Percentiles rank a stretch among this genome's conserved stretches.
phyloP scores from a whole-genome alignment of 1,284 basidiomycete genomes.

The Pterulicium gracile region DNA sequence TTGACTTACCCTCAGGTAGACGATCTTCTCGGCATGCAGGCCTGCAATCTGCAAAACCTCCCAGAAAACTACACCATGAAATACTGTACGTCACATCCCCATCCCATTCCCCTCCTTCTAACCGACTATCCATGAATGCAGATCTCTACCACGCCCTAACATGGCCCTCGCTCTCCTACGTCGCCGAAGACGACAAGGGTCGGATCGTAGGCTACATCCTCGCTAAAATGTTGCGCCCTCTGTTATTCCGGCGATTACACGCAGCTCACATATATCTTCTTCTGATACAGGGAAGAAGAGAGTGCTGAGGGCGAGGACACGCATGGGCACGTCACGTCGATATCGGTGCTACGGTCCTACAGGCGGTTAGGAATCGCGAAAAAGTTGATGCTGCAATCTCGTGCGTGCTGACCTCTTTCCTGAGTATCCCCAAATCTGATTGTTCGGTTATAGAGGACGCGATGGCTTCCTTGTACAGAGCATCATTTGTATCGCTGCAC shows the following conservation, averaged over 20 bases:
- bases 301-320: conserved; percentile 43
- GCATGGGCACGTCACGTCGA: conserved; percentile 92
- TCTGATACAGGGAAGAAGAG: conserved; percentile 58
- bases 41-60: conserved; percentile 87
- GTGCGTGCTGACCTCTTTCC: conserved; percentile 34
- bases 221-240: conserved; percentile 76
- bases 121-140: conserved; percentile 20
- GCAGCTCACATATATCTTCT: too few relatives aligned
- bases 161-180: conserved; percentile 95
- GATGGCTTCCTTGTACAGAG: conserved; percentile 81
- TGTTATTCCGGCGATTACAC: too few relatives aligned
- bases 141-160: conserved; percentile 93
- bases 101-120: not conserved
- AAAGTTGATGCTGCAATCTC: conserved; percentile 87
- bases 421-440: conserved; percentile 4
- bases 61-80: conserved; percentile 93
- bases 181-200: conserved; percentile 90
- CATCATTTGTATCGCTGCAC: conserved; percentile 82
- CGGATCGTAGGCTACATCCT: conserved; percentile 95
- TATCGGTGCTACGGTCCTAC: conserved; percentile 88
- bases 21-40: conserved; percentile 81
- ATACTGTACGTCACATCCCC: conserved; percentile 53
- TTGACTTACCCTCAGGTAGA: conserved; percentile 26
- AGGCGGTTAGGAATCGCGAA: conserved; percentile 85
- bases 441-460: conserved; percentile 87